These are phyloP conservation scores for Tetracladium marchalianum DNA, from an alignment of 495 filamentous ascomycete species.

Conservation along the genomic window DNA sequence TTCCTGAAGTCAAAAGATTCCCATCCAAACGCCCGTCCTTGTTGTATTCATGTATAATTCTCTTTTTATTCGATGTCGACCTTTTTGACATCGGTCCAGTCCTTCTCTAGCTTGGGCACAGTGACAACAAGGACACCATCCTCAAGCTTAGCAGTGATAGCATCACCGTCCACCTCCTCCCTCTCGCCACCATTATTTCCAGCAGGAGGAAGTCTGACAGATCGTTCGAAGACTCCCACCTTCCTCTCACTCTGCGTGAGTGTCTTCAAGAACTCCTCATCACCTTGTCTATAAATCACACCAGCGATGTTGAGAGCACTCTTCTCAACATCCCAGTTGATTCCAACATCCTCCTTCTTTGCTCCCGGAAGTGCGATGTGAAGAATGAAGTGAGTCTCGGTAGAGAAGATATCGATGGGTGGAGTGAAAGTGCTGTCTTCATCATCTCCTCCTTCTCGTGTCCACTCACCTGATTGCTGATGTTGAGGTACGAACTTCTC, in stretches of 20 bases:
- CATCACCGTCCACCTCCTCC: slow-evolving; percentile 51
- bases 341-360: slow-evolving; percentile 64
- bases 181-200: slow-evolving; percentile 35
- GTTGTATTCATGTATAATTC: no score
- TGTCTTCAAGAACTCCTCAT: slow-evolving; percentile 59
- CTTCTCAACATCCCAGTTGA: slow-evolving; percentile 64
- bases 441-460: slow-evolving; percentile 21
- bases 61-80: slow-evolving; percentile 41
- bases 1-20: no score
- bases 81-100: slow-evolving; percentile 48
- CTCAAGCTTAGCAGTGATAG: slow-evolving; percentile 56
- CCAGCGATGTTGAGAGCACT: slow-evolving; percentile 55
- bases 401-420: slow-evolving; percentile 63
- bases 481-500: slow-evolving; percentile 20
- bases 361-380: slow-evolving; percentile 70
- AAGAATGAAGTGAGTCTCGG: slow-evolving; percentile 48
- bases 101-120: slow-evolving; percentile 57
- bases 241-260: slow-evolving; percentile 56
- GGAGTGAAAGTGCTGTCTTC: slow-evolving; percentile 48
- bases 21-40: neutral
- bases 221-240: slow-evolving; percentile 65
- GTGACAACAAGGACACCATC: slow-evolving; percentile 53
- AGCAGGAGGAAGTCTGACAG: slow-evolving; percentile 43
- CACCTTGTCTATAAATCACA: slow-evolving; percentile 58
- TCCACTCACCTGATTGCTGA: slow-evolving; percentile 15